Evolutionary conservation across 2,329 filamentous ascomycete species (phyloP).

Genomic region (Trichoderma brevicompactum): DNA sequence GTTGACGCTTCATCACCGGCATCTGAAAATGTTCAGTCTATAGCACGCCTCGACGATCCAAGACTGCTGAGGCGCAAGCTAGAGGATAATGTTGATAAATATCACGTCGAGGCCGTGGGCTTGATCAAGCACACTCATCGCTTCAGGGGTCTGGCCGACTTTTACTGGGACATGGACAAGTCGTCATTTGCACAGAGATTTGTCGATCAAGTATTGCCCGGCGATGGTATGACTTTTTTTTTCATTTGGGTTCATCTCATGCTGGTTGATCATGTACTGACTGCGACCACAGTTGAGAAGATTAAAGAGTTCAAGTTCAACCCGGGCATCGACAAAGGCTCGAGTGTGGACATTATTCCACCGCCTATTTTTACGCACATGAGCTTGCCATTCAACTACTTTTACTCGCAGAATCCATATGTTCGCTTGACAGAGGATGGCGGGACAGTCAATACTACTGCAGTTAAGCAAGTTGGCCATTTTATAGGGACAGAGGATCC

Average conservation of each 20-base stretch:
- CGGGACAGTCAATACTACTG: conserved; percentile 62
- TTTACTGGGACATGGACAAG: conserved; percentile 74
- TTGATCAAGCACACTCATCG: conserved; percentile 80
- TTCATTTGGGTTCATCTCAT: background rate
- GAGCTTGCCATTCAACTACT: conserved; percentile 74
- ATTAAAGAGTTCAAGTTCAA: conserved; percentile 68
- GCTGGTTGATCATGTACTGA: conserved; percentile 32
- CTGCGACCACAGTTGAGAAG: conserved; percentile 45
- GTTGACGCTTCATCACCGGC: conserved; percentile 28
- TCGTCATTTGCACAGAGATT: conserved; percentile 74
- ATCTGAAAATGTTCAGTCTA: conserved; percentile 44
- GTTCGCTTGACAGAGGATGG: conserved; percentile 66
- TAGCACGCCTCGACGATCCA: conserved; percentile 57
- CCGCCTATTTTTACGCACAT: conserved; percentile 79
- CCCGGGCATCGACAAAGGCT: conserved; percentile 61
- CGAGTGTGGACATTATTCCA: conserved; percentile 73
- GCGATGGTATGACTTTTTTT: conserved; percentile 61
- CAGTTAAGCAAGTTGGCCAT: conserved; percentile 62
- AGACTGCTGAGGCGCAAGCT: conserved; percentile 64
- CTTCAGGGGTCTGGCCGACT: conserved; percentile 86
- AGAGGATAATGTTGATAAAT: conserved; percentile 70
- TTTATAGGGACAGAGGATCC: conserved; percentile 66
- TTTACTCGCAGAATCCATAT: conserved; percentile 84
- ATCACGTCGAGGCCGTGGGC: conserved; percentile 72
- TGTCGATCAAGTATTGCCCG: conserved; percentile 70